Evolutionary conservation across 192 early-diverging fungal genomes (phyloP), one percentile per base, ranked within the genome.

Genomic region (Dissophora ornata): DNA sequence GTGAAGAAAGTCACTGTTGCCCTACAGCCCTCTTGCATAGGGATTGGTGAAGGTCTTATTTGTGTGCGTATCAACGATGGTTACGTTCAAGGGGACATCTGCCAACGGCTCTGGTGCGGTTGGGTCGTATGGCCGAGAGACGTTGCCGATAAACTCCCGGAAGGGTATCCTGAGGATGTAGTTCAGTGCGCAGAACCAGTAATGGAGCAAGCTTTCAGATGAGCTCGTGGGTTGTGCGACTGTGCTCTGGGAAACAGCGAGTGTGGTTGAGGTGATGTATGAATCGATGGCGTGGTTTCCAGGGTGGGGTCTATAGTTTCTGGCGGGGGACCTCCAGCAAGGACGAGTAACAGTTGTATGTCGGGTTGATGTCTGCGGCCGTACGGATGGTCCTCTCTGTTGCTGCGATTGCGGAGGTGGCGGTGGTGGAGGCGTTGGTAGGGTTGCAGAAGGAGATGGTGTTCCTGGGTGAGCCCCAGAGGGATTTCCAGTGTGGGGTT

Each of bases 131-230:
- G 64, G 52, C 5, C 73, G 57, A 16, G 58, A 40, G 28, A 57
- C 30, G 29, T 77, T 77, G 2, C 73, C 73, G 3, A 77, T 30
- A 40, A 77, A 18, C 16, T 67, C 73, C 19, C 73, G 63, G 33
- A 77, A 67, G 21, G 73, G 73, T 47, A 77, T 77, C 58, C 73
- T 51, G 12, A 77, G 58, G 24, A 77, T 44, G 32, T 77, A 67
- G 13, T 48, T 44, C 6, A 77, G 11, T 29, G 58, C 40, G 18
- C 73, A 25, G n/a, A 47, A 50, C 46, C 64, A 67, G 46, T 67
- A 77, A 16, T 57, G 65, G 6, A 19, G 50, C 1, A 75, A 18
- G 19, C 51, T 75, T 52, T 75, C 71, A 0, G 40, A 19, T 2
- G 21, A 40, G 32, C 36, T 34, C 15, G 54, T 2, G 6, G 55